Conservation (phyloP, 129 eudicot genomes). For the Calendula officinalis region DNA sequence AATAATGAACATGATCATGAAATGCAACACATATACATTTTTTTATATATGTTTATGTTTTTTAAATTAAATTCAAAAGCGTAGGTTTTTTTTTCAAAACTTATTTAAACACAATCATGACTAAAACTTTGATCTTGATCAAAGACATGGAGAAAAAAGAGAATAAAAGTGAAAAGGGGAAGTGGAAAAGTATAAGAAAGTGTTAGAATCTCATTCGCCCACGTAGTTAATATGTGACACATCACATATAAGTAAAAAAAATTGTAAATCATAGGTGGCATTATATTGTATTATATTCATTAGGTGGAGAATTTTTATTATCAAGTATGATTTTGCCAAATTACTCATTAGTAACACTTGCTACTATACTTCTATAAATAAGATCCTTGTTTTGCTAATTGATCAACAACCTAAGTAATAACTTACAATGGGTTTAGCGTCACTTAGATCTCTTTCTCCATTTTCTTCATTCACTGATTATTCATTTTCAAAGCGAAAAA, state of each 20-base stretch:
- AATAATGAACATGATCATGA: too few relatives aligned
- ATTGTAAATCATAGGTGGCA: constrained; percentile 19
- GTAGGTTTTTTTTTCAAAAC: too few relatives aligned
- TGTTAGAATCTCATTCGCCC: constrained; percentile 32
- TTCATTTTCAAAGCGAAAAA: constrained; percentile 26
- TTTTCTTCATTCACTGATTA: constrained; percentile 14
- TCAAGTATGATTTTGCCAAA: not conserved
- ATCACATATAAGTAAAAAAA: constrained; percentile 9
- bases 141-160: constrained; percentile 23
- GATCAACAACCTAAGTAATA: constrained; percentile 2
- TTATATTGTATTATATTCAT: constrained; percentile 5
- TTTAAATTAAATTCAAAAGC: too few relatives aligned
- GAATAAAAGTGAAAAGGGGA: constrained; percentile 18
- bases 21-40: too few relatives aligned
- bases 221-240: constrained; percentile 22
- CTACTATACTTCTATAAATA: constrained; percentile 25
- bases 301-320: constrained; percentile 10
- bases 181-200: constrained; percentile 11
- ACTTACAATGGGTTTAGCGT: constrained; percentile 11
- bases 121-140: constrained; percentile 10
- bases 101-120: not conserved
- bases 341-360: constrained; percentile 13
- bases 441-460: constrained; percentile 17
- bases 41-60: too few relatives aligned
- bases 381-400: not conserved